These are phyloP conservation scores for Maudiozyma saulgeensis DNA, from an alignment of 805 yeast genomes.

Conservation along the genomic window DNA sequence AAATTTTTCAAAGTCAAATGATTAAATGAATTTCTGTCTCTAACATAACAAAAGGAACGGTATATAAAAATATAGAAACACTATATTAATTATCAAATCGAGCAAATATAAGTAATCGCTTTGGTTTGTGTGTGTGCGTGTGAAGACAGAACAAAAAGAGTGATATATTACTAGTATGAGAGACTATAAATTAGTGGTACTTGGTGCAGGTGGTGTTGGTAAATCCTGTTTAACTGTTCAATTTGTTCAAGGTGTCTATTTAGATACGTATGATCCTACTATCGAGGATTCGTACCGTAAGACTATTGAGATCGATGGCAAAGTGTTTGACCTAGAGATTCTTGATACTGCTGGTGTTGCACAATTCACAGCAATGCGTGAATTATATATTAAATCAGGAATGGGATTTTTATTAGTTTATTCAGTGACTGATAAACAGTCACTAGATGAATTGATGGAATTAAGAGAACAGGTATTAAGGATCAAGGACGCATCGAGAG, in stretches of 20 bases:
- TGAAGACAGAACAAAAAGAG: not conserved
- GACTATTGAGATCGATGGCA: conserved; percentile 78
- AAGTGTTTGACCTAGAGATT: conserved; percentile 77
- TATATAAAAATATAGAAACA: not conserved
- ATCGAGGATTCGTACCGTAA: conserved; percentile 92
- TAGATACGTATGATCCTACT: conserved; percentile 92
- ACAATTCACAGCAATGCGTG: conserved; percentile 94
- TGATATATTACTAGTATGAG: conserved; percentile 16
- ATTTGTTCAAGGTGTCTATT: conserved; percentile 81
- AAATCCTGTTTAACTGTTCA: conserved; percentile 89
- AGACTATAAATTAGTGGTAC: conserved; percentile 83
- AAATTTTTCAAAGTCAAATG: not conserved
- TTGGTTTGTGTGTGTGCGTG: no score
- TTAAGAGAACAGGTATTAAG: conserved; percentile 76
- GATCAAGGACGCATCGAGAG: conserved; percentile 63
- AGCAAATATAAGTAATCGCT: not conserved
- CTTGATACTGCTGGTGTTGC: conserved; percentile 93
- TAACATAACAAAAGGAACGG: no score
- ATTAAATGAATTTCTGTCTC: not conserved
- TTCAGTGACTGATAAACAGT: conserved; percentile 66
- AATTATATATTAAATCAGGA: conserved; percentile 76
- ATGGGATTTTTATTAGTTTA: conserved; percentile 85
- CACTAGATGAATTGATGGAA: conserved; percentile 68
- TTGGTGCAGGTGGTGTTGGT: conserved; percentile 98
- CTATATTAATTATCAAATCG: not conserved